Evolutionary conservation across 177 flowering plant species (phyloP).

Genomic region (Vitis hybrid): DNA sequence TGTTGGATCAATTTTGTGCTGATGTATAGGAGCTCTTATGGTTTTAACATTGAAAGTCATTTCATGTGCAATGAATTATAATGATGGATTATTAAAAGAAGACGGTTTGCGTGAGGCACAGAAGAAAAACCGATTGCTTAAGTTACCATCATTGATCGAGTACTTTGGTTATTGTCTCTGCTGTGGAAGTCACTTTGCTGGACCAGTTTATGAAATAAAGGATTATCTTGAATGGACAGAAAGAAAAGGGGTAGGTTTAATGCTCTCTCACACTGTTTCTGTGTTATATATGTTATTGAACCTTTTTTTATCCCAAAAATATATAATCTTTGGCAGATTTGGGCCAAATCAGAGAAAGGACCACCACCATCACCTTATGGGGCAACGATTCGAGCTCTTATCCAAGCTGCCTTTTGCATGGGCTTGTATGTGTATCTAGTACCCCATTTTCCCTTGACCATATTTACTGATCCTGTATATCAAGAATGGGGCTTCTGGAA

Average conservation of each 20-base stretch:
- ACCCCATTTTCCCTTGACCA: slow-evolving; percentile 67
- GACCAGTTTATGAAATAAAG: slow-evolving; percentile 97
- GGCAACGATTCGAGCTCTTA: slow-evolving; percentile 69
- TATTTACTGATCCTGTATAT: slow-evolving; percentile 69
- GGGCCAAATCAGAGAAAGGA: slow-evolving; percentile 50
- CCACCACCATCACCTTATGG: slow-evolving; percentile 67
- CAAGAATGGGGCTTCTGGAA: slow-evolving; percentile 86
- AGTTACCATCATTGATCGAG: slow-evolving; percentile 79
- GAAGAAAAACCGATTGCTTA: slow-evolving; percentile 75
- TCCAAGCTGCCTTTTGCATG: slow-evolving; percentile 93
- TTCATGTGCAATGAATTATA: slow-evolving; percentile 90
- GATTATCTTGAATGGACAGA: slow-evolving; percentile 97
- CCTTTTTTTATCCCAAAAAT: neutral
- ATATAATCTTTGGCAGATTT: slow-evolving; percentile 47
- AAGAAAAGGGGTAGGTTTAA: slow-evolving; percentile 66
- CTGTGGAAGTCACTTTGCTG: slow-evolving; percentile 99
- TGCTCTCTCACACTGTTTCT: slow-evolving; percentile 8
- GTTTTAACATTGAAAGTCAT: slow-evolving; percentile 94
- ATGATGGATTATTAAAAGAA: slow-evolving; percentile 86
- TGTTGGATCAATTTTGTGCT: too few species aligned
- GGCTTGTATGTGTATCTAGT: slow-evolving; percentile 74
- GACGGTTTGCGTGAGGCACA: slow-evolving; percentile 81
- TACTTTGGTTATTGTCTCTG: slow-evolving; percentile 91
- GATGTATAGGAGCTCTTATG: slow-evolving; percentile 83
- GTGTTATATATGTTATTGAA: slow-evolving; percentile 3